Evolutionary conservation across 306 rosid genomes (phyloP), one percentile per base, ranked within the genome.

Genomic region (Ormosia semicastrata): DNA sequence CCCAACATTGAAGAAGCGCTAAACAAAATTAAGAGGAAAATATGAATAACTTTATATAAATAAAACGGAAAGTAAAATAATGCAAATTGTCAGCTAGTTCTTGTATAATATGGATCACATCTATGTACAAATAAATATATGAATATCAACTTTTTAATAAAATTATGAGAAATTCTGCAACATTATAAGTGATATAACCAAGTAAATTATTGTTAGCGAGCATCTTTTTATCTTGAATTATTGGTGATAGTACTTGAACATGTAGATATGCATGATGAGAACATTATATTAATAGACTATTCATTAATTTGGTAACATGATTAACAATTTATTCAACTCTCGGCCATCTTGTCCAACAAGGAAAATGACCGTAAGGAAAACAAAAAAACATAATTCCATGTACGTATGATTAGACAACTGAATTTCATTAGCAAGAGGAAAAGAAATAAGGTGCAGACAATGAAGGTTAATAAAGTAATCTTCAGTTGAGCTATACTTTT

Each of bases 161-260:
- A 18, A 41, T 53, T 44, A 44, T 66, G 53, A 32, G 18, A 66
- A 79, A 70, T 18, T 10, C 49, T 70, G 52, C 37, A 53, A 52
- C 15, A 60, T 66, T 52, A 10, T 50, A 15, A 63, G 71, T 47
- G 8, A 67, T 43, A 57, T 46, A 54, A 67, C 30, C 24, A 79
- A 72, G 62, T 52, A 47, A 70, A 47, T 72, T 65, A 73, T 76
- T 66, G 59, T 86, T 76, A 34, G 63, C 3, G 15, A 81, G 76
- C 79, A 66, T 77, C 62, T 76, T 75, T 72, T 54, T 17, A 30
- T 37, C 50, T 59, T 57, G 71, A 76, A 86, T 86, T 87, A 87
- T 87, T 81, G 83, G 49, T 59, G 76, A 33, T 64, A 69, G 79
- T 58, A 52, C 67, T 70, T 9, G 64, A 66, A 72, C 34, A 36